These are phyloP conservation scores for Limonium bicolor DNA, from an alignment of 148 eudicot genomes.

Conservation along the genomic window DNA sequence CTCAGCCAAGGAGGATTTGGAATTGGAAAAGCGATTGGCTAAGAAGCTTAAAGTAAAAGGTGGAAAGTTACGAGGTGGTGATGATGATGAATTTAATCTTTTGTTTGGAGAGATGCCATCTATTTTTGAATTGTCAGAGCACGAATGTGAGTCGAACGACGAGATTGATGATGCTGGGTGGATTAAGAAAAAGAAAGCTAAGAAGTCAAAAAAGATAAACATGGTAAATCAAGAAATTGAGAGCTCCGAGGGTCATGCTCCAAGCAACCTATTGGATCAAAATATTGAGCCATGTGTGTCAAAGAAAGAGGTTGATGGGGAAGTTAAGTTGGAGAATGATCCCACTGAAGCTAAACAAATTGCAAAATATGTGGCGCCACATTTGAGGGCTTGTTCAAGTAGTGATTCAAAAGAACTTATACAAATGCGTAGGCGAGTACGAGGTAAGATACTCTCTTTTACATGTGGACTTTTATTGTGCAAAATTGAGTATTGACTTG, in stretches of 20 bases:
- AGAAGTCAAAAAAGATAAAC: constrained; percentile 20
- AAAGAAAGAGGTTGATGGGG: constrained; percentile 11
- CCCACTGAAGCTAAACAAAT: constrained; percentile 9
- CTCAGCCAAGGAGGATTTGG: constrained; percentile 54
- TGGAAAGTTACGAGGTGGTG: constrained; percentile 44
- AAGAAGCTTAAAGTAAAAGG: constrained; percentile 61
- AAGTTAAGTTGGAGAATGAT: constrained; percentile 10
- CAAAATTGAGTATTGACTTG: constrained; percentile 3
- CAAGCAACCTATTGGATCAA: constrained; percentile 6
- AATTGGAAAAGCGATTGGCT: constrained; percentile 48
- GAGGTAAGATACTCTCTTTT: constrained; percentile 36
- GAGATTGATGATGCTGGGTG: constrained; percentile 1
- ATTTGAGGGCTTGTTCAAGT: constrained; percentile 36
- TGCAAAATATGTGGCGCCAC: constrained; percentile 70
- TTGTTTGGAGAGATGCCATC: constrained; percentile 55
- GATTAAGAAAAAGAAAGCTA: constrained; percentile 14
- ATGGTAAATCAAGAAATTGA: constrained; percentile 12
- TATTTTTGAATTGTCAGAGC: constrained; percentile 20
- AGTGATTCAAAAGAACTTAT: constrained; percentile 43
- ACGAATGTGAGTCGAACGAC: constrained; percentile 10
- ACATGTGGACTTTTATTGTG: background rate
- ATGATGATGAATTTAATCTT: constrained; percentile 36
- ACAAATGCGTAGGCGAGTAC: constrained; percentile 53
- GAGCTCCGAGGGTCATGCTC: constrained; percentile 4
- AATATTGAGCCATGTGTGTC: constrained; percentile 9